phyloP scores from a whole-genome alignment of 495 filamentous ascomycete species.

The Lophiostoma macrostomum region DNA sequence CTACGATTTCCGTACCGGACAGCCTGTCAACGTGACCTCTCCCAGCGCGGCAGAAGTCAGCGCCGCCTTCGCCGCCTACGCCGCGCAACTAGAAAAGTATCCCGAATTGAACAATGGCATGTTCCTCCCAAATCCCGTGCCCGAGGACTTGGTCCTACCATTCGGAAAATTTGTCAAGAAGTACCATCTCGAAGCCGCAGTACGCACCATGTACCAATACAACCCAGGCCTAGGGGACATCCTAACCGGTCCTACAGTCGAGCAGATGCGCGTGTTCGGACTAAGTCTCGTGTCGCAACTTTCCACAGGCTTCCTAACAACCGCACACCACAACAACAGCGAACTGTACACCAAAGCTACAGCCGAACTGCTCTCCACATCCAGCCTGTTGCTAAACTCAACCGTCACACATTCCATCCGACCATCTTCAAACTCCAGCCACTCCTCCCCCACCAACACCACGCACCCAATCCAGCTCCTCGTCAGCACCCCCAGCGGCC shows the following conservation, averaged over 20 bases:
- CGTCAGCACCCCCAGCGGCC: slow-evolving; percentile 41
- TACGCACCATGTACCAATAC: slow-evolving; percentile 35
- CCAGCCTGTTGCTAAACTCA: slow-evolving; percentile 35
- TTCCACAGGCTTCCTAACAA: slow-evolving; percentile 36
- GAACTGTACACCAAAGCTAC: slow-evolving; percentile 45
- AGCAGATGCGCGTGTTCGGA: slow-evolving; percentile 31
- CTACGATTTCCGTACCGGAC: slow-evolving; percentile 35
- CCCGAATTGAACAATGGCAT: slow-evolving; percentile 42
- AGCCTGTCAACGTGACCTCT: slow-evolving; percentile 5
- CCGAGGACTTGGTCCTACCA: slow-evolving; percentile 44
- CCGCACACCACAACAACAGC: slow-evolving; percentile 41
- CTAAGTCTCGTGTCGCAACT: slow-evolving; percentile 22
- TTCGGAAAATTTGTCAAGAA: slow-evolving; percentile 47
- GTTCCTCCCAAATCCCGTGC: slow-evolving; percentile 45
- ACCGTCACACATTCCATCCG: too few species aligned
- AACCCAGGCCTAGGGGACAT: slow-evolving; percentile 45
- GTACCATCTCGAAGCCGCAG: slow-evolving; percentile 39
- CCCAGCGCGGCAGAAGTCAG: slow-evolving; percentile 26
- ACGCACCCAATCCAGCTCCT: slow-evolving; percentile 33
- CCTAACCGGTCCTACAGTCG: slow-evolving; percentile 38
- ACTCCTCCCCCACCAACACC: slow-evolving; percentile 33
- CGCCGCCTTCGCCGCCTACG: slow-evolving; percentile 34
- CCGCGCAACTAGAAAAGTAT: slow-evolving; percentile 43
- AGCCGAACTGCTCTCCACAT: slow-evolving; percentile 31
- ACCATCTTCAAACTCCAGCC: too few species aligned